Evolutionary conservation across 73 alveolate genomes (phyloP).

Genomic region (Tetrahymena thermophila): DNA sequence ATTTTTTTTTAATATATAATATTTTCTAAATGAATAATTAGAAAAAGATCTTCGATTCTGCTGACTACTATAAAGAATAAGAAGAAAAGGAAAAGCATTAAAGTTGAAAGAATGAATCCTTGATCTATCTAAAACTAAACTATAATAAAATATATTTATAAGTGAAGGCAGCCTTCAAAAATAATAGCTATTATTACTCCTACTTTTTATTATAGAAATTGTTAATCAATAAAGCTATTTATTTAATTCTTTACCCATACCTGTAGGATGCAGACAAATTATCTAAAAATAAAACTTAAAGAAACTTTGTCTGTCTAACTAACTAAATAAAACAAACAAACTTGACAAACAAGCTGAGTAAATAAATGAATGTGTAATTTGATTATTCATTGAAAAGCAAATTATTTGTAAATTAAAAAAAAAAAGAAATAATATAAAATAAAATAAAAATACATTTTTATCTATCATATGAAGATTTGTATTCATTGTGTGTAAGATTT

Average conservation of each 20-base stretch:
- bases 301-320: background rate
- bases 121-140: background rate
- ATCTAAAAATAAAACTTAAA: background rate
- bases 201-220: no score
- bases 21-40: background rate
- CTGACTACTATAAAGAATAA: background rate
- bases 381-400: background rate
- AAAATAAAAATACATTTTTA: background rate
- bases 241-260: background rate
- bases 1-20: background rate
- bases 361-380: no score
- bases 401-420: no score
- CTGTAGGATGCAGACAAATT: background rate
- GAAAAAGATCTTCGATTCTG: background rate
- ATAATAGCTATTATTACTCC: background rate
- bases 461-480: background rate
- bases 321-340: no score
- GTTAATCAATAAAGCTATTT: background rate
- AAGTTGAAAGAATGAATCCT: background rate
- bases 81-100: background rate
- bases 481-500: background rate
- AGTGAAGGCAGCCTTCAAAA: background rate
- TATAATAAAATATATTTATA: background rate
- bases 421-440: no score
- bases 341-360: background rate